Conservation (phyloP, 208 protist genomes). For the Trypanosoma brucei region DNA sequence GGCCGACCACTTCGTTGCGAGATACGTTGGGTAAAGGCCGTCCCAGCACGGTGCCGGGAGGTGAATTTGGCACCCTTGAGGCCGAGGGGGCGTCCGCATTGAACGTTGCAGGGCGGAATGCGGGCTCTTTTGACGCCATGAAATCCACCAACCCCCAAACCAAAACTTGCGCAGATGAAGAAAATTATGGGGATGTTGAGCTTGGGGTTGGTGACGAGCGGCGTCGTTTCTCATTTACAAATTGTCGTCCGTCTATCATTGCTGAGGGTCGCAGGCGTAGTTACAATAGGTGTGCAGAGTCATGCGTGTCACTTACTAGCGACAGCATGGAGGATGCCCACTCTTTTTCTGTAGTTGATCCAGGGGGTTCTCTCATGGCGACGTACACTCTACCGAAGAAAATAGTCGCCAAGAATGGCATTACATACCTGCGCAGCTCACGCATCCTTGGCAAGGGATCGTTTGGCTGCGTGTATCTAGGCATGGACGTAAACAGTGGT, state of each 20-base stretch:
- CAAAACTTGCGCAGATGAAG: background rate
- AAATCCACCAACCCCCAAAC: background rate
- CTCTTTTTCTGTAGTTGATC: conserved; percentile 11
- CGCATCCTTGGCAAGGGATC: conserved; percentile 83
- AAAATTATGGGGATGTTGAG: background rate
- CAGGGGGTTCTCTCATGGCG: conserved; percentile 8
- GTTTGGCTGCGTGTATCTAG: conserved; percentile 83
- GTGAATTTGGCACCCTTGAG: too few species aligned
- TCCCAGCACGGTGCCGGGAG: too few species aligned
- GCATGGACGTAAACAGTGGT: conserved; percentile 80
- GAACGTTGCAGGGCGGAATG: too few species aligned
- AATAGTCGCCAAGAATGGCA: conserved; percentile 77
- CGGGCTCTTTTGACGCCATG: too few species aligned
- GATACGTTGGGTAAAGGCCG: too few species aligned
- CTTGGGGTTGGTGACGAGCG: conserved; percentile 5
- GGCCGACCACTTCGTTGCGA: too few species aligned
- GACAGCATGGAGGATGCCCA: conserved; percentile 4
- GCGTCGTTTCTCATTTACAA: conserved; percentile 25
- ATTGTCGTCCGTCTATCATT: conserved; percentile 3
- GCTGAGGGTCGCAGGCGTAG: conserved; percentile 2
- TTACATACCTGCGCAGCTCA: conserved; percentile 64
- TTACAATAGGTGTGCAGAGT: conserved; percentile 9
- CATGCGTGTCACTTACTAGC: conserved; percentile 12
- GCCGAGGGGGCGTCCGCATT: too few species aligned
- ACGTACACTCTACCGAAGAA: conserved; percentile 33